Evolutionary conservation across 495 filamentous ascomycete genomes (phyloP).

Genomic region (Talaromyces proteolyticus): DNA sequence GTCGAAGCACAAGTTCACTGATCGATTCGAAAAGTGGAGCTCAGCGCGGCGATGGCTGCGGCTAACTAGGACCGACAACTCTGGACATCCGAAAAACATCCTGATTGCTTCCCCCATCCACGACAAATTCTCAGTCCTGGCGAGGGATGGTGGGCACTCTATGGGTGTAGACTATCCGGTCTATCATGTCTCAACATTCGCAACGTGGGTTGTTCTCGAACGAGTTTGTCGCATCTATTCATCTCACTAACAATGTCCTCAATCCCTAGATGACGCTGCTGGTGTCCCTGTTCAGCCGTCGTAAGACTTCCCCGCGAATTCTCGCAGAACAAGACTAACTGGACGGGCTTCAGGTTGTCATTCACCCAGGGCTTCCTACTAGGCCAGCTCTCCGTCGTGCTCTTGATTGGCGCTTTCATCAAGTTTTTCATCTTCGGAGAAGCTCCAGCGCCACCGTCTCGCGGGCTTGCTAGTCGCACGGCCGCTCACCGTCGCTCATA

Average conservation of each 20-base stretch:
- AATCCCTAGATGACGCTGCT: conserved; percentile 8
- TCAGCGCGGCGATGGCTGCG: too few relatives aligned
- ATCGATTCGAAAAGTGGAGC: too few relatives aligned
- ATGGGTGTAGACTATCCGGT: conserved; percentile 2
- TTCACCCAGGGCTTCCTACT: conserved; percentile 92
- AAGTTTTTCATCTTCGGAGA: conserved; percentile 99
- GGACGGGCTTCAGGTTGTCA: conserved; percentile 51
- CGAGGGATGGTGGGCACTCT: conserved; percentile 6
- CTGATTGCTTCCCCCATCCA: neutral
- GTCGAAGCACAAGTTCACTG: too few relatives aligned
- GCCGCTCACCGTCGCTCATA: conserved; percentile 57
- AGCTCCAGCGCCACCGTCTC: conserved; percentile 73
- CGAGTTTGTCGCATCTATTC: neutral
- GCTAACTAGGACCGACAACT: too few relatives aligned
- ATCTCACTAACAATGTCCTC: neutral
- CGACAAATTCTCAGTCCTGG: neutral
- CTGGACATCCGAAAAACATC: too few relatives aligned
- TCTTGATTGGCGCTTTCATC: conserved; percentile 90
- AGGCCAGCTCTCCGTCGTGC: conserved; percentile 85
- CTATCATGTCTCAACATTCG: conserved; percentile 8
- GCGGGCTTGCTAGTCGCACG: conserved; percentile 66
- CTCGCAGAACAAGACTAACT: neutral
- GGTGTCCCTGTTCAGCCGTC: conserved; percentile 38
- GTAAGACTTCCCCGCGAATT: conserved; percentile 21
- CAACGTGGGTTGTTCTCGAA: neutral